phyloP scores from a whole-genome alignment of 331 rosid genomes.

The Telfairia occidentalis region DNA sequence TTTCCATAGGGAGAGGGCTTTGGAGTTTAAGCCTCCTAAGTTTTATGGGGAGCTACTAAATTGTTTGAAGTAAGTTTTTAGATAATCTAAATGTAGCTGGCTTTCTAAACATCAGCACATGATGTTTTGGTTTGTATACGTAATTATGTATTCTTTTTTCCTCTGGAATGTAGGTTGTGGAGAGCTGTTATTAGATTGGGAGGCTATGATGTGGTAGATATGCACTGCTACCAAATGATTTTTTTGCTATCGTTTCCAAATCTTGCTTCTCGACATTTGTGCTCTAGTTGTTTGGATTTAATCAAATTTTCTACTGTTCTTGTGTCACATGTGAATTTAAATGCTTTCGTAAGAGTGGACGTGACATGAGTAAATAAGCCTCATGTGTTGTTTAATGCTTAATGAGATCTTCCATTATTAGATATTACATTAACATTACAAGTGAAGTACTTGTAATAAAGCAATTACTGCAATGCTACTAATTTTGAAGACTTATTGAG shows the following conservation, averaged over 20 bases:
- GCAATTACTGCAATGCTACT: background rate
- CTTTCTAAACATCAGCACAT: background rate
- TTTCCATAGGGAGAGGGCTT: slow-evolving; percentile 44
- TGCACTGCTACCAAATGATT: background rate
- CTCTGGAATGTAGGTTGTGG: slow-evolving; percentile 53
- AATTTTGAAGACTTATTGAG: background rate
- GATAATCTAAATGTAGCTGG: background rate
- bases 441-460: background rate
- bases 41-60: slow-evolving; percentile 69
- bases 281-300: background rate
- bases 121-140: background rate
- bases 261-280: background rate
- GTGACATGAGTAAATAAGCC: background rate
- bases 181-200: slow-evolving; percentile 71
- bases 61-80: slow-evolving; percentile 56
- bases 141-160: background rate
- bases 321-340: background rate
- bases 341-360: background rate
- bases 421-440: background rate
- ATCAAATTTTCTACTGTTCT: background rate
- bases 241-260: slow-evolving; percentile 1
- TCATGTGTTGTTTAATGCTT: background rate
- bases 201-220: slow-evolving; percentile 65
- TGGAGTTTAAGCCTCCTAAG: slow-evolving; percentile 76
- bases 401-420: background rate